Evolutionary conservation across 2,329 filamentous ascomycete genomes (phyloP).

Genomic region (Fusarium proliferatum): DNA sequence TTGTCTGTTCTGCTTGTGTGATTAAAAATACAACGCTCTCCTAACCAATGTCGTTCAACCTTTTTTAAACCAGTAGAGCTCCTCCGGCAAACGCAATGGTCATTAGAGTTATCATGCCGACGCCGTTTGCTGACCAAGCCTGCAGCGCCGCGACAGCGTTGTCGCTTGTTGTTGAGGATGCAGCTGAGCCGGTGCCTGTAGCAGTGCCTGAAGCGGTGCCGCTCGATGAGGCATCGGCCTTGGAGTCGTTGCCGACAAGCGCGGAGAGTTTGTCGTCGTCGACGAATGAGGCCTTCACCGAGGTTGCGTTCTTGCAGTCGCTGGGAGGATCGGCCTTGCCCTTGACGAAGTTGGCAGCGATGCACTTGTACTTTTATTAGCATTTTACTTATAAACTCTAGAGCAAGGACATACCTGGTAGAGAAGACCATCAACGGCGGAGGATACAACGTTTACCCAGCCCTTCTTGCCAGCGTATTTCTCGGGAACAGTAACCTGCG

Average conservation of each 20-base stretch:
- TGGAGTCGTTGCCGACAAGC: constrained; percentile 43
- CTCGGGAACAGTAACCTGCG: constrained; percentile 59
- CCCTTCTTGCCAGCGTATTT: constrained; percentile 66
- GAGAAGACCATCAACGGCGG: constrained; percentile 65
- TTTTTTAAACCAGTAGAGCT: constrained; percentile 44
- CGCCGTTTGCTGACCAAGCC: constrained; percentile 39
- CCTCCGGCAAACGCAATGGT: constrained; percentile 47
- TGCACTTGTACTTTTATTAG: constrained; percentile 55
- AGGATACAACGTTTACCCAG: constrained; percentile 62
- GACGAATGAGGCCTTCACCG: constrained; percentile 47
- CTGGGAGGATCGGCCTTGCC: constrained; percentile 49
- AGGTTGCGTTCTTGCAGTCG: constrained; percentile 52
- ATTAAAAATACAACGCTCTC: constrained; percentile 4
- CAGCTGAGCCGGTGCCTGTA: constrained; percentile 35
- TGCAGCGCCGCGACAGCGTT: constrained; percentile 44
- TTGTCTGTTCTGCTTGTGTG: background rate
- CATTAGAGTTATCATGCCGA: constrained; percentile 39
- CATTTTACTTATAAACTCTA: background rate
- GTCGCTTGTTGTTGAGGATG: constrained; percentile 33
- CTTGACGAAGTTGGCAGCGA: constrained; percentile 66
- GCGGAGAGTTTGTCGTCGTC: constrained; percentile 50
- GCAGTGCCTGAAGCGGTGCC: constrained; percentile 30
- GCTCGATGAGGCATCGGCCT: constrained; percentile 3
- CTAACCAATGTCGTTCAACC: background rate
- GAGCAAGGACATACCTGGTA: constrained; percentile 60